Percentiles rank a stretch among this genome's conserved stretches.
Conservation (phyloP, 371 early-diverging fungal genomes). For the Aphelidium insulamus region DNA sequence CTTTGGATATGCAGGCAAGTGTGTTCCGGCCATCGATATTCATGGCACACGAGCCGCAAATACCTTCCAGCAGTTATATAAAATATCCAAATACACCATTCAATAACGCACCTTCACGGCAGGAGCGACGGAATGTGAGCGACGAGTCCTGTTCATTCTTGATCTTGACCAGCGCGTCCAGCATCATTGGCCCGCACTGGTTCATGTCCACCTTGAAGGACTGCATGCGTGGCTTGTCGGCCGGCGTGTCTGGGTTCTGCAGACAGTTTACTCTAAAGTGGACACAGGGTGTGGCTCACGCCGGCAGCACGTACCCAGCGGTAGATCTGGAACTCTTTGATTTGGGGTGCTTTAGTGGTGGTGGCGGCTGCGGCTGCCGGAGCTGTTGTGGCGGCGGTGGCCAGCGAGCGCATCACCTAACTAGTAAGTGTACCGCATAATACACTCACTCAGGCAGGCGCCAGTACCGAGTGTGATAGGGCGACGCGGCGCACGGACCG, state of each 20-base stretch:
- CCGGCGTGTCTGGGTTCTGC: constrained; percentile 70
- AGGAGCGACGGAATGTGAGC: constrained; percentile 61
- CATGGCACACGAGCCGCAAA: constrained; percentile 94
- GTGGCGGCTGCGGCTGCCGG: constrained; percentile 7
- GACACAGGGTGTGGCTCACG: background rate
- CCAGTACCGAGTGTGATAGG: too few relatives aligned
- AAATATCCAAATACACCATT: background rate
- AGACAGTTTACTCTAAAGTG: constrained; percentile 4
- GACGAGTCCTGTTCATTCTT: constrained; percentile 87
- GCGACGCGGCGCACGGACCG: too few relatives aligned
- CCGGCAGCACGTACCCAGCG: constrained; percentile 38
- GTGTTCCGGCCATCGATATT: constrained; percentile 88
- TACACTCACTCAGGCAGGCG: too few relatives aligned
- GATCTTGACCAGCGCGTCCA: constrained; percentile 84
- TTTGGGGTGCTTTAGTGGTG: constrained; percentile 20
- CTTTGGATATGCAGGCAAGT: constrained; percentile 72
- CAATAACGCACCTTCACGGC: constrained; percentile 29
- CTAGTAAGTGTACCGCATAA: too few relatives aligned
- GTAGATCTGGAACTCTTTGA: constrained; percentile 62
- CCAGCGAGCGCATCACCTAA: constrained; percentile 7
- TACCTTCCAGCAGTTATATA: too few relatives aligned
- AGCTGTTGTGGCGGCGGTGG: constrained; percentile 7
- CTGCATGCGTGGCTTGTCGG: constrained; percentile 66
- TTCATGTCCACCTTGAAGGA: constrained; percentile 74
- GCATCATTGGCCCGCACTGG: constrained; percentile 78